phyloP scores from a whole-genome alignment of 768 basidiomycete species.

The Leccinum subtestaceum region DNA sequence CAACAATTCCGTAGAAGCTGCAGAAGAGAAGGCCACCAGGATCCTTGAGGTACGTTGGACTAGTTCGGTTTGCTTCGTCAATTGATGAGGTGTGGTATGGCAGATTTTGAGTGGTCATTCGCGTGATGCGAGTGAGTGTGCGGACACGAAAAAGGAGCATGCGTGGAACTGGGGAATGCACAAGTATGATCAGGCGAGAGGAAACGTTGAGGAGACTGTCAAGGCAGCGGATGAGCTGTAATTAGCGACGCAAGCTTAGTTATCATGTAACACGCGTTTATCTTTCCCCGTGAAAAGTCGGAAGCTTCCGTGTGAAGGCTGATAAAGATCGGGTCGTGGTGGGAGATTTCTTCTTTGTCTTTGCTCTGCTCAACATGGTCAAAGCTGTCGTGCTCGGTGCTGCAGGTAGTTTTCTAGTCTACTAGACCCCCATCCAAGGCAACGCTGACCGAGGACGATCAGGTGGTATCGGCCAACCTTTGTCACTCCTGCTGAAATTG shows the following conservation, averaged over 20 bases:
- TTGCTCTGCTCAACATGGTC: slow-evolving; percentile 24
- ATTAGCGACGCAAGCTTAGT: too few species aligned
- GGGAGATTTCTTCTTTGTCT: not conserved
- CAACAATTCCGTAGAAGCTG: slow-evolving; percentile 62
- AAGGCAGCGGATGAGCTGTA: slow-evolving; percentile 31
- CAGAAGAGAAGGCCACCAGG: slow-evolving; percentile 69
- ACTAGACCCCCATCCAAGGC: not conserved
- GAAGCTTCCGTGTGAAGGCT: slow-evolving; percentile 11
- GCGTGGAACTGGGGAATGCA: slow-evolving; percentile 18
- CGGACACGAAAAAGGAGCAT: slow-evolving; percentile 16
- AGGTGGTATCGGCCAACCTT: slow-evolving; percentile 97
- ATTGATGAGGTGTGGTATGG: not conserved
- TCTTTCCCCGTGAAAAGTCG: slow-evolving; percentile 2
- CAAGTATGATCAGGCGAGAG: slow-evolving; percentile 26
- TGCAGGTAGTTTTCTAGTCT: slow-evolving; percentile 54
- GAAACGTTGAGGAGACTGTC: slow-evolving; percentile 19
- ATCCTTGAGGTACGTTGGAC: slow-evolving; percentile 35
- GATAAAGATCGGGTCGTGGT: slow-evolving; percentile 17
- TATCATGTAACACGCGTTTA: not conserved
- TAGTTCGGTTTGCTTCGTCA: too few species aligned
- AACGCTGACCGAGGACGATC: slow-evolving; percentile 5
- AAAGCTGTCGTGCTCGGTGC: slow-evolving; percentile 97
- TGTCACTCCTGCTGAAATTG: slow-evolving; percentile 86
- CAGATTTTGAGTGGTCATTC: slow-evolving; percentile 42
- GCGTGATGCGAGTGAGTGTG: slow-evolving; percentile 21